Percentiles rank a stretch among this genome's conserved stretches.
Evolutionary conservation across 352 stramenopile genomes (phyloP).

Genomic region (Globisporangium recalcitrans): DNA sequence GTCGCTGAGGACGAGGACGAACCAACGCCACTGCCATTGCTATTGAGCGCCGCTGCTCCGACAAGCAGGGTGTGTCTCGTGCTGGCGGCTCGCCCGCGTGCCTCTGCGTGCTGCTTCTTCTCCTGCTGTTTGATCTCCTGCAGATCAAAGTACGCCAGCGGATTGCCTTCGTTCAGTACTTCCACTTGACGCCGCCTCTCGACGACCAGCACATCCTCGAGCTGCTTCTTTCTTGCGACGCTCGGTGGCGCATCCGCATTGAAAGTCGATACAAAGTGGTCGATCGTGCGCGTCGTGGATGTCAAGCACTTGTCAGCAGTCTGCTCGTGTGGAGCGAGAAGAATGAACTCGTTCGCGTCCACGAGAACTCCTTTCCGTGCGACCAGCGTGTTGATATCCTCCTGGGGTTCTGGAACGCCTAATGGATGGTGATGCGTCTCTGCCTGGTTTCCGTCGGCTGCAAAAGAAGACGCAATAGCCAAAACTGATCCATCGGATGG

Average conservation of each 20-base stretch:
- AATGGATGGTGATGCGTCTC: background rate
- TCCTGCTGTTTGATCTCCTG: constrained; percentile 28
- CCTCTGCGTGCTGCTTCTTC: constrained; percentile 19
- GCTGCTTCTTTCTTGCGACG: constrained; percentile 22
- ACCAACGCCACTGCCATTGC: background rate
- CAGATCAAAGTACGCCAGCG: constrained; percentile 50
- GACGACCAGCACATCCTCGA: constrained; percentile 26
- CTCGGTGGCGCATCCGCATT: constrained; percentile 51
- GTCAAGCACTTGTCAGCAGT: constrained; percentile 12
- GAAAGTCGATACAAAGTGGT: constrained; percentile 43
- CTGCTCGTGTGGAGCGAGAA: constrained; percentile 26
- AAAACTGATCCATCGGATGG: background rate
- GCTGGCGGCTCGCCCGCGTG: constrained; percentile 19
- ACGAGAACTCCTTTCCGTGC: constrained; percentile 23
- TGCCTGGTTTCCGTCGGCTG: background rate
- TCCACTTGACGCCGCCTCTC: constrained; percentile 28
- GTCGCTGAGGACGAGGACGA: background rate
- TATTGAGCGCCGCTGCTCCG: background rate
- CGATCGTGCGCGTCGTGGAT: constrained; percentile 25
- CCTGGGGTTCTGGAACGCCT: background rate
- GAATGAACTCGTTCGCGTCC: constrained; percentile 51
- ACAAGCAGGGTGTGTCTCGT: constrained; percentile 21
- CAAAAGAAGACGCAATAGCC: background rate
- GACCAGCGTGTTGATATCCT: background rate
- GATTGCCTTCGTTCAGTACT: constrained; percentile 59